Base-by-base conservation (phyloP, 2,329 filamentous ascomycete species). In the Alternaria dauci region DNA sequence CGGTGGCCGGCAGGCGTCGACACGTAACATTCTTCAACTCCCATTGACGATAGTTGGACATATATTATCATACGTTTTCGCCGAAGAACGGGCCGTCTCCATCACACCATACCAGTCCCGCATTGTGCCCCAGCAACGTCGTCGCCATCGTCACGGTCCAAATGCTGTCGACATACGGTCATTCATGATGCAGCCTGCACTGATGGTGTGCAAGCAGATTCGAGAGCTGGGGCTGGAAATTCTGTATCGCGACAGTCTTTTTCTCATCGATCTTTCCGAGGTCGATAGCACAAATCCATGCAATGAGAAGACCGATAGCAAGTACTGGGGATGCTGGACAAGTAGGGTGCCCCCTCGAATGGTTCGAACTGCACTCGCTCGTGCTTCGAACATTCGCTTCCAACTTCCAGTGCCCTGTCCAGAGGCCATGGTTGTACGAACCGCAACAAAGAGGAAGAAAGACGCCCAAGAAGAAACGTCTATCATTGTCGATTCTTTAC, bases 351-450 rank as follows among this genome's bases (percentile, higher is more conserved):
- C 58, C 14, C 71, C 71, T 5, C 53, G 59, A 7, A 66, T 68
- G 61, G 66, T 72, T 5, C 60, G 54, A 12, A 53, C 60, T 6
- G 61, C 67, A 28, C 59, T 74, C n/a, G 51, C 38, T 3, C 64
- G 48, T 20, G 57, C 70, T 20, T 69, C 60, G 4, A 69, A 63
- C 26, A 30, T 74, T 1, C 61, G 66, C 26, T 50, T 74, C 25
- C 66, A 70, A 25, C 62, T 74, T n/a, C 69, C 71, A 7, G 68
- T 72, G 2, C 68, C 70, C 6, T 68, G 67, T 23, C 65, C 63
- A 9, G 70, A 72, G 43, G 54, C 66, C 5, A 47, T 52, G 23
- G 52, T 48, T 8, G 55, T 55, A 32, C 62, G 61, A 11, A 69
- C 65, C 14, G 60, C 65, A 25, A 62, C 68, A 26, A 73, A 70